These are phyloP conservation scores for Irineochytrium annulatum DNA, from an alignment of 192 early-diverging fungal species.

Conservation along the genomic window DNA sequence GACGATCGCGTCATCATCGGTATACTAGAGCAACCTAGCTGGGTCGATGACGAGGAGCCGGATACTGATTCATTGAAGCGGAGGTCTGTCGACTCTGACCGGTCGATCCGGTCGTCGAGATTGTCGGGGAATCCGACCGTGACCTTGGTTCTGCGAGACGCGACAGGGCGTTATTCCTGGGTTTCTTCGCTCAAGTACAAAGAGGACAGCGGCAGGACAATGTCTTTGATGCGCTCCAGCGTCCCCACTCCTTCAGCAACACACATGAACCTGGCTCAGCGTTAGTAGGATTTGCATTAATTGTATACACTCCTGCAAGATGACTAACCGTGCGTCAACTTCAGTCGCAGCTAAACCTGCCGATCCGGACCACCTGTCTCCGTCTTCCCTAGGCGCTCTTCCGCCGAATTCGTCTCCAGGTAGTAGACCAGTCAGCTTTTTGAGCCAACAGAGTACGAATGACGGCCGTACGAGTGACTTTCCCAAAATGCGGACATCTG, in stretches of 20 bases:
- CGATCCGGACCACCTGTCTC: too few species aligned
- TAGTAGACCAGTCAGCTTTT: too few species aligned
- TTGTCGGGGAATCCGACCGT: slow-evolving; percentile 38
- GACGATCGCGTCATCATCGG: slow-evolving; percentile 66
- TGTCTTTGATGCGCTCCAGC: background rate
- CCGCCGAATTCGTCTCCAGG: too few species aligned
- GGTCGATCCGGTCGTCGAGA: background rate
- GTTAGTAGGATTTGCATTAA: too few species aligned
- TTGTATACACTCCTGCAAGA: too few species aligned
- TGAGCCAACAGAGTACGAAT: too few species aligned
- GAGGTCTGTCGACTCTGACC: background rate
- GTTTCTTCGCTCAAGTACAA: slow-evolving; percentile 50
- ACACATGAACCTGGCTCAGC: background rate
- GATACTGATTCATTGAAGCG: background rate
- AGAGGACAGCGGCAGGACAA: slow-evolving; percentile 16
- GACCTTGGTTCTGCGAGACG: slow-evolving; percentile 60
- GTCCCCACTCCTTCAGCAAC: background rate
- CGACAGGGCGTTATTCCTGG: slow-evolving; percentile 71
- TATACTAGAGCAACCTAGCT: slow-evolving; percentile 56
- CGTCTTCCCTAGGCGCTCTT: too few species aligned
- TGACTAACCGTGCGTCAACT: too few species aligned
- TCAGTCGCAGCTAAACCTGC: too few species aligned
- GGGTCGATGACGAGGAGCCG: slow-evolving; percentile 14
- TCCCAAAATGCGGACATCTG: too few species aligned
- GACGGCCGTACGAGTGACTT: too few species aligned